A percentile compares a stretch with the other conserved stretches of the same genome.
phyloP scores from a whole-genome alignment of 768 basidiomycete species.

The Gelatoporia subvermispora region DNA sequence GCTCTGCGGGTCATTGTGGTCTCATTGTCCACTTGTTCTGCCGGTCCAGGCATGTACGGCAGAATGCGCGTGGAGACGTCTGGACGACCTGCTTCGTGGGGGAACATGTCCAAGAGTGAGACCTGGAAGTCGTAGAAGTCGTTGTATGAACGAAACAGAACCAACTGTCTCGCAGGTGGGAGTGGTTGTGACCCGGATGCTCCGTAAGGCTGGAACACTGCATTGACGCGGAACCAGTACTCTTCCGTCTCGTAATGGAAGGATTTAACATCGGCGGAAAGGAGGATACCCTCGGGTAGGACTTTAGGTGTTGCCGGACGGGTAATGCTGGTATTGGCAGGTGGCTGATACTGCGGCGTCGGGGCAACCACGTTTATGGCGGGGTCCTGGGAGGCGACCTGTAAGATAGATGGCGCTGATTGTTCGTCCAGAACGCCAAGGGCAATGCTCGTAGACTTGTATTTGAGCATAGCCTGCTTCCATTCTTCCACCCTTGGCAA shows the following conservation, averaged over 20 bases:
- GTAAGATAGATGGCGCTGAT: conserved; percentile 37
- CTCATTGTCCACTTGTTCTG: conserved; percentile 74
- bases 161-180: conserved; percentile 70
- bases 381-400: conserved; percentile 14
- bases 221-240: conserved; percentile 96
- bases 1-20: conserved; percentile 74
- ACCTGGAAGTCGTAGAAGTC: conserved; percentile 99
- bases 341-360: conserved; percentile 17
- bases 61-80: conserved; percentile 67
- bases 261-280: conserved; percentile 87
- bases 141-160: conserved; percentile 92
- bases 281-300: conserved; percentile 80
- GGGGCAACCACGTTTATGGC: conserved; percentile 8
- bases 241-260: conserved; percentile 95
- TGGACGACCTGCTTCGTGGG: conserved; percentile 83
- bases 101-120: conserved; percentile 78
- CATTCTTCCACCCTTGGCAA: conserved; percentile 98
- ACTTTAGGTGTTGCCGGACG: conserved; percentile 39
- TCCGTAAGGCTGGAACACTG: conserved; percentile 80
- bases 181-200: conserved; percentile 48
- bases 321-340: conserved; percentile 16
- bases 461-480: conserved; percentile 92
- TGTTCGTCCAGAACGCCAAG: conserved; percentile 83
- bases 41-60: conserved; percentile 97
- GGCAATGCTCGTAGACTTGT: conserved; percentile 94